phyloP scores from a whole-genome alignment of 1,284 basidiomycete species.

The Pulveroboletus sp. region DNA sequence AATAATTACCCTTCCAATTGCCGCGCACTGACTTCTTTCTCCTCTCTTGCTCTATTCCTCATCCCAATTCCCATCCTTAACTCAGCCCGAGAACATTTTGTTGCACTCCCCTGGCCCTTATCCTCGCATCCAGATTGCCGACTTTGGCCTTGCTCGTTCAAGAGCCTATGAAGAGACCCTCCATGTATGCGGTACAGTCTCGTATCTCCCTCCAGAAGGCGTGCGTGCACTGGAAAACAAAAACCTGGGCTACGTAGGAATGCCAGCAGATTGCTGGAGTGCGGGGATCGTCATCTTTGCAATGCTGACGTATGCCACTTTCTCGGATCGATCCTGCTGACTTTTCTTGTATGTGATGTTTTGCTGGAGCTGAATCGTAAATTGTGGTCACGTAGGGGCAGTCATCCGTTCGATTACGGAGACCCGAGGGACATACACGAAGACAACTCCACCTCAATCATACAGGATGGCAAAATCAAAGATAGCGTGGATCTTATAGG shows the following conservation, averaged over 20 bases:
- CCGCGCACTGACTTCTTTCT: not conserved
- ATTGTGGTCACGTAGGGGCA: constrained; percentile 48
- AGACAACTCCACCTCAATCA: constrained; percentile 4
- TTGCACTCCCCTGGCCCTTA: constrained; percentile 74
- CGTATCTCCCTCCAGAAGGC: constrained; percentile 84
- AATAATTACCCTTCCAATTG: constrained; percentile 1
- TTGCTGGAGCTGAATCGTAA: constrained; percentile 12
- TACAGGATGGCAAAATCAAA: constrained; percentile 15
- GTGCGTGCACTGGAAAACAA: constrained; percentile 73
- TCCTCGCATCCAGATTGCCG: constrained; percentile 80
- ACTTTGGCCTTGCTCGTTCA: constrained; percentile 85
- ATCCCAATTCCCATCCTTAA: not conserved
- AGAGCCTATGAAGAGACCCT: constrained; percentile 75
- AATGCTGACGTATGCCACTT: constrained; percentile 69
- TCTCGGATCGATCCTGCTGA: not conserved
- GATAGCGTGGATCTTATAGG: constrained; percentile 34
- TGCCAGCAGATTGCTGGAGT: constrained; percentile 85
- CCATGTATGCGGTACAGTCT: constrained; percentile 80
- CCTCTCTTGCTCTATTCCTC: not conserved
- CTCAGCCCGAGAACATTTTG: constrained; percentile 83
- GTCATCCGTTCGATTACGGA: constrained; percentile 72
- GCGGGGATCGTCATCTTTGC: constrained; percentile 77
- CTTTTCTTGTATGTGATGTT: not conserved
- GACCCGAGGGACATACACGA: constrained; percentile 33
- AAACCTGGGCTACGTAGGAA: constrained; percentile 70